Conservation (phyloP, 306 rosid species). For the Pyrus pyrifolia region DNA sequence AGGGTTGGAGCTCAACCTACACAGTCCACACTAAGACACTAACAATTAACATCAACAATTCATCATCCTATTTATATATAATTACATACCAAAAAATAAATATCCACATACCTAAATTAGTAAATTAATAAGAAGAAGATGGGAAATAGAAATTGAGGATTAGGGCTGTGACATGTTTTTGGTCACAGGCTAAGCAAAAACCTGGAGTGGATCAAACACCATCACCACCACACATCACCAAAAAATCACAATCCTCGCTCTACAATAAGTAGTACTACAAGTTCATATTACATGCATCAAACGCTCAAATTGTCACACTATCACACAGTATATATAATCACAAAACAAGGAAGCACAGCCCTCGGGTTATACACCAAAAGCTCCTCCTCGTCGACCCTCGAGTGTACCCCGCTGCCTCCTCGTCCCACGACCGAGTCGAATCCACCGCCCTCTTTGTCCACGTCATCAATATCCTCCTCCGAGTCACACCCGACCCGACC, state of each 20-base stretch:
- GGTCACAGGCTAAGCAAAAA: not conserved
- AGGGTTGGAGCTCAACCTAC: not conserved
- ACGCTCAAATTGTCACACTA: not conserved
- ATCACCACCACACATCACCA: conserved; percentile 15
- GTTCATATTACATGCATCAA: not conserved
- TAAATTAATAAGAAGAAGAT: not conserved
- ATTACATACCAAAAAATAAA: not conserved
- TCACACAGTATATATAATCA: conserved; percentile 72
- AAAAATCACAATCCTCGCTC: not conserved
- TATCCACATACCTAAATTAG: not conserved
- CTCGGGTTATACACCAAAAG: conserved; percentile 79
- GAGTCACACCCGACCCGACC: conserved; percentile 73
- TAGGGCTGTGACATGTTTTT: not conserved
- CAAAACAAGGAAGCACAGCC: conserved; percentile 99
- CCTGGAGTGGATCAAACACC: not conserved
- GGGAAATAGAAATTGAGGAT: not conserved
- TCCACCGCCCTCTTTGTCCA: conserved; percentile 56
- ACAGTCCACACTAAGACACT: not conserved
- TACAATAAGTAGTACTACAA: not conserved
- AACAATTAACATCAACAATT: not conserved
- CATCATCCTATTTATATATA: not conserved
- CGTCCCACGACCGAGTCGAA: conserved; percentile 73
- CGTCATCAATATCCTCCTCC: conserved; percentile 27
- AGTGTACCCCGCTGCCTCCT: conserved; percentile 45
- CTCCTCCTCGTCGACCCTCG: conserved; percentile 77